Conservation (phyloP, 1,284 basidiomycete genomes). For the Anthracocystis setariae region DNA sequence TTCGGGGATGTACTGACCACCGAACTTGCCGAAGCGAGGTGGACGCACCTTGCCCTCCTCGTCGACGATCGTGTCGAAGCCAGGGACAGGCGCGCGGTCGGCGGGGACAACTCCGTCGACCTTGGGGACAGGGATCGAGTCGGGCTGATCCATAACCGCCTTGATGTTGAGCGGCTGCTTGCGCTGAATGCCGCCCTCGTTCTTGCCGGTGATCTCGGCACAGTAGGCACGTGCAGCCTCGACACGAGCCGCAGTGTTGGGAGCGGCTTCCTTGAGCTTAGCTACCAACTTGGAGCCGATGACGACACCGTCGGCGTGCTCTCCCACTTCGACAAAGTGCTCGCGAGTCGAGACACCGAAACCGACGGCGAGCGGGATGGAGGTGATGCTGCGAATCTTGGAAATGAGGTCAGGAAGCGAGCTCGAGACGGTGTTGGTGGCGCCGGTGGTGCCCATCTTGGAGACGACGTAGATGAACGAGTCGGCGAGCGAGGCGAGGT, state of each 20-base stretch:
- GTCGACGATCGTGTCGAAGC: slow-evolving; percentile 55
- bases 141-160: slow-evolving; percentile 45
- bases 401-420: slow-evolving; percentile 65
- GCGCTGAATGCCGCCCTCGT: slow-evolving; percentile 58
- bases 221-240: slow-evolving; percentile 72
- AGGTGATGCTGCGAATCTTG: slow-evolving; percentile 70
- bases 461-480: slow-evolving; percentile 89
- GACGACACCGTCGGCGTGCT: slow-evolving; percentile 86
- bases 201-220: slow-evolving; percentile 73
- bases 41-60: slow-evolving; percentile 70
- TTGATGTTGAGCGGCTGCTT: slow-evolving; percentile 56
- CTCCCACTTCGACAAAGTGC: slow-evolving; percentile 88
- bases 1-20: slow-evolving; percentile 96
- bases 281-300: slow-evolving; percentile 87
- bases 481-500: slow-evolving; percentile 91
- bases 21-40: slow-evolving; percentile 90
- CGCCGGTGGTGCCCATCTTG: slow-evolving; percentile 98
- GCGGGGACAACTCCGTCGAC: slow-evolving; percentile 57
- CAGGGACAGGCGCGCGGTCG: slow-evolving; percentile 49
- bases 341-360: slow-evolving; percentile 94
- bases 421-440: slow-evolving; percentile 75
- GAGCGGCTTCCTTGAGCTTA: slow-evolving; percentile 75
- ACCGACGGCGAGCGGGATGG: slow-evolving; percentile 89
- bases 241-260: slow-evolving; percentile 67
- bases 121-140: slow-evolving; percentile 56